phyloP scores from a whole-genome alignment of 352 stramenopile species.

The Globisporangium emineosum region DNA sequence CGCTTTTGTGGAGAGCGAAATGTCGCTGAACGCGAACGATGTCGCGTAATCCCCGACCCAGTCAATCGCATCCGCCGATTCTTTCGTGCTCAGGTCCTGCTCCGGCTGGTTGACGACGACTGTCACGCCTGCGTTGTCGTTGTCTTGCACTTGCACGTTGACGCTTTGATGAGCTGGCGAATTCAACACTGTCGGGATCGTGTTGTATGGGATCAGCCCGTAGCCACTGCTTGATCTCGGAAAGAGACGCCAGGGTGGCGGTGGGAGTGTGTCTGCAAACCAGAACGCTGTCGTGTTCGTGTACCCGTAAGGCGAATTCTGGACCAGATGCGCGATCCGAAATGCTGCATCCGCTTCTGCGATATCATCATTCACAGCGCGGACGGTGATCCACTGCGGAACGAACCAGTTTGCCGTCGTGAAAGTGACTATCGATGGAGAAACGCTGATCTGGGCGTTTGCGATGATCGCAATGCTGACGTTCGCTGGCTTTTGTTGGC shows the following conservation, averaged over 20 bases:
- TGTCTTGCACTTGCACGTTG: slow-evolving; percentile 48
- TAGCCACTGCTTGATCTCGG: slow-evolving; percentile 23
- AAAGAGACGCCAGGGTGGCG: slow-evolving; percentile 18
- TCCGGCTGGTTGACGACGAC: slow-evolving; percentile 42
- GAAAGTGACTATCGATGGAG: slow-evolving; percentile 61
- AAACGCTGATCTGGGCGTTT: slow-evolving; percentile 45
- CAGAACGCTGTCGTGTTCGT: slow-evolving; percentile 55
- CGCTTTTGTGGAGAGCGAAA: slow-evolving; percentile 29
- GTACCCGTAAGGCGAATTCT: slow-evolving; percentile 48
- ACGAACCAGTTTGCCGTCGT: slow-evolving; percentile 58
- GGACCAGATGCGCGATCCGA: slow-evolving; percentile 52
- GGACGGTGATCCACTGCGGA: slow-evolving; percentile 48
- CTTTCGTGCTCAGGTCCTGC: slow-evolving; percentile 29
- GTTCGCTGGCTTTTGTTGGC: slow-evolving; percentile 20
- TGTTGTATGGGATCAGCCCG: slow-evolving; percentile 56
- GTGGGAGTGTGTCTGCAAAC: slow-evolving; percentile 34
- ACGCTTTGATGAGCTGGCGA: slow-evolving; percentile 42
- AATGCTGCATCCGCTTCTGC: slow-evolving; percentile 33
- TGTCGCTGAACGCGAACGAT: slow-evolving; percentile 52
- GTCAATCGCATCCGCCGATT: slow-evolving; percentile 35
- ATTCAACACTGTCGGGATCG: slow-evolving; percentile 43
- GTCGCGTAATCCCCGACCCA: slow-evolving; percentile 57
- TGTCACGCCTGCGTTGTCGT: slow-evolving; percentile 44
- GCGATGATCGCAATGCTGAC: slow-evolving; percentile 59
- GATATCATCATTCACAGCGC: slow-evolving; percentile 42